Base-by-base conservation (phyloP, 176 grass and related monocot species). In the Oryza punctata region DNA sequence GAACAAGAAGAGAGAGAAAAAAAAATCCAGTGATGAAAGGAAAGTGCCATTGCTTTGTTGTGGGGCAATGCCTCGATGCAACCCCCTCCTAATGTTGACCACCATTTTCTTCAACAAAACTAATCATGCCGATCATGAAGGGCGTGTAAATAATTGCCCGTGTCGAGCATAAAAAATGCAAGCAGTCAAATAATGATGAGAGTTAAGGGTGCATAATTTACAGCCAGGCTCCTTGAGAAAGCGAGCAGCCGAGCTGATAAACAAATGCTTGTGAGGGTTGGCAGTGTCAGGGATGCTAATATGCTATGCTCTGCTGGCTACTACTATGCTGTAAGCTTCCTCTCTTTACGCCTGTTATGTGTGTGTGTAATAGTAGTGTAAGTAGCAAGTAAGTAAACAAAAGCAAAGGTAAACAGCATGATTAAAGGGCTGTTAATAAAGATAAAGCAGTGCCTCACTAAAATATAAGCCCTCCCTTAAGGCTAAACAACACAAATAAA, bases 351-450 rank as follows among this genome's bases (percentile, higher is more conserved):
- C 60, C 66, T 86, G 66, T 46, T 74, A 6, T 26, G 16, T 47
- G 16, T 47, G 25, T 68, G 33, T 68, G 18, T 69, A 23, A 67
- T 9, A 80, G 27, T 9, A 80, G 27, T 72, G 86, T 70, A 70
- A 68, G 78, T 76, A 65, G 67, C 67, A 44, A 72, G 72, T 72
- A 86, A 83, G 32, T 77, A 68, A 91, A 91, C 70, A 84, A 92
- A 89, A 86, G 67, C 79, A 92, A 92, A 92, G 87, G 72, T 90
- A 87, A 92, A 73, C 87, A 92, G 67, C 87, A 92, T 85, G 84
- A 87, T 90, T 92, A 90, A 92, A 92, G 84, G 40, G 85, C 77
- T 84, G 77, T 92, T 89, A 85, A 82, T 23, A 92, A 90, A 90
- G 88, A 70, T 76, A 81, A 87, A 87, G 88, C 64, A 49, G 74